Evolutionary conservation across 208 protist species (phyloP).

Genomic region (Leishmania arabica): DNA sequence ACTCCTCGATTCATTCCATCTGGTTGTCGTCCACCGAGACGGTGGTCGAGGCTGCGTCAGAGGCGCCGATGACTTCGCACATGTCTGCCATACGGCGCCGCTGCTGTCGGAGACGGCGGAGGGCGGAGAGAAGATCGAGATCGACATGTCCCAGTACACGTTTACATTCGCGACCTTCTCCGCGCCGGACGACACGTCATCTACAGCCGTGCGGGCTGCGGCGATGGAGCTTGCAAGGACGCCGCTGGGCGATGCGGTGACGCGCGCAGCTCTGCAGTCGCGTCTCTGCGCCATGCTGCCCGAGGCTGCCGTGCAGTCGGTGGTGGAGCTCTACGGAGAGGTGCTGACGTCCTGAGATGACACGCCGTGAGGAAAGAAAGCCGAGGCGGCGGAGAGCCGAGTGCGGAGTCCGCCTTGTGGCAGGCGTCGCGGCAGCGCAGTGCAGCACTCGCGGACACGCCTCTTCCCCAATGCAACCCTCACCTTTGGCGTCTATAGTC

Average conservation of each 20-base stretch:
- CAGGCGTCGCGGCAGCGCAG: background rate
- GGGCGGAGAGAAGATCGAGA: conserved; percentile 17
- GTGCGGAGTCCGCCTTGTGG: background rate
- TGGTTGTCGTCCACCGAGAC: conserved; percentile 50
- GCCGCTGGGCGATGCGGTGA: background rate
- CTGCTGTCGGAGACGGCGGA: conserved; percentile 23
- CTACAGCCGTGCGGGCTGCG: conserved; percentile 51
- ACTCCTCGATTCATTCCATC: conserved; percentile 56
- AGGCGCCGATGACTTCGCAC: conserved; percentile 4
- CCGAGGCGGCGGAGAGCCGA: background rate
- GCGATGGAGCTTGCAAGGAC: conserved; percentile 10
- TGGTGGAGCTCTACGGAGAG: conserved; percentile 17
- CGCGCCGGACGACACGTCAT: conserved; percentile 49
- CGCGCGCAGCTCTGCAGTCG: background rate
- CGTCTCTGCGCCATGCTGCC: conserved; percentile 34
- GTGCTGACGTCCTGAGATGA: background rate
- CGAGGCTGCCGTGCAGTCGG: conserved; percentile 1
- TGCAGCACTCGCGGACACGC: background rate
- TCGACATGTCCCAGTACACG: conserved; percentile 50
- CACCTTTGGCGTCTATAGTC: background rate
- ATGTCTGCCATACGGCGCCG: conserved; percentile 14
- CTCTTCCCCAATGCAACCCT: too few relatives aligned
- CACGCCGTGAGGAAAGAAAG: background rate
- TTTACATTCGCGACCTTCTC: conserved; percentile 50
- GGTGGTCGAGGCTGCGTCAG: background rate